A percentile compares a stretch with the other conserved stretches of the same genome.
Conservation (phyloP, 495 filamentous ascomycete species). For the Daldinia caldariorum region DNA sequence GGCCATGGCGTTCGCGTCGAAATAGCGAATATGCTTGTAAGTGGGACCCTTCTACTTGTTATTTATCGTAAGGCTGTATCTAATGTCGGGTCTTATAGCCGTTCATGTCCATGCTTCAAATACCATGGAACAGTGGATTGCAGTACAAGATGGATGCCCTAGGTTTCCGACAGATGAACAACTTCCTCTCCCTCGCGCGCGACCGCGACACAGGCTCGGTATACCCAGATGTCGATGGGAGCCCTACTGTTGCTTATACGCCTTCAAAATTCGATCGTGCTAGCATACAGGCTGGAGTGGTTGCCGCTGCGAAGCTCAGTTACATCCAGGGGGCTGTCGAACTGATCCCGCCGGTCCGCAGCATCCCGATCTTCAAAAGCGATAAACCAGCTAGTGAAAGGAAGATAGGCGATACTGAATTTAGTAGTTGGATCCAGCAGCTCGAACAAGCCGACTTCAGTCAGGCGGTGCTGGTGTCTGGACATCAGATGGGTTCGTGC, state of each 20-base stretch:
- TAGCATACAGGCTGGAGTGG: constrained; percentile 66
- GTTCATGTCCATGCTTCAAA: constrained; percentile 53
- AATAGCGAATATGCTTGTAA: constrained; percentile 60
- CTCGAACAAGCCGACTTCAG: constrained; percentile 64
- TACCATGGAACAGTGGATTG: constrained; percentile 68
- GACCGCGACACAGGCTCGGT: constrained; percentile 72
- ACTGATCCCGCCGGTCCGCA: constrained; percentile 64
- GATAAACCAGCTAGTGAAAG: constrained; percentile 11
- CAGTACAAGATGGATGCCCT: constrained; percentile 69
- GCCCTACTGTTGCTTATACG: constrained; percentile 67
- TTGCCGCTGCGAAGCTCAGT: constrained; percentile 69
- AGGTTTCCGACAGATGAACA: constrained; percentile 64
- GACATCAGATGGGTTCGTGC: constrained; percentile 84
- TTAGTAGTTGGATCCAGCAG: constrained; percentile 51
- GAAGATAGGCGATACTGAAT: constrained; percentile 33
- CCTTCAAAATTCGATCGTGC: constrained; percentile 67
- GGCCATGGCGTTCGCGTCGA: constrained; percentile 78
- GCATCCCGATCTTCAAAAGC: constrained; percentile 67
- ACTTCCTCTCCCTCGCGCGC: constrained; percentile 69
- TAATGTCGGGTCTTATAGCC: constrained; percentile 1
- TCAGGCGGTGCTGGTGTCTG: constrained; percentile 55
- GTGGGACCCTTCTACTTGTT: background rate
- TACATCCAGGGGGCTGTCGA: constrained; percentile 74
- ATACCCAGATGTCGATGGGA: constrained; percentile 71
- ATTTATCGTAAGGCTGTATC: background rate